Evolutionary conservation across 2,329 filamentous ascomycete species (phyloP).

Genomic region (Apiospora koreana): DNA sequence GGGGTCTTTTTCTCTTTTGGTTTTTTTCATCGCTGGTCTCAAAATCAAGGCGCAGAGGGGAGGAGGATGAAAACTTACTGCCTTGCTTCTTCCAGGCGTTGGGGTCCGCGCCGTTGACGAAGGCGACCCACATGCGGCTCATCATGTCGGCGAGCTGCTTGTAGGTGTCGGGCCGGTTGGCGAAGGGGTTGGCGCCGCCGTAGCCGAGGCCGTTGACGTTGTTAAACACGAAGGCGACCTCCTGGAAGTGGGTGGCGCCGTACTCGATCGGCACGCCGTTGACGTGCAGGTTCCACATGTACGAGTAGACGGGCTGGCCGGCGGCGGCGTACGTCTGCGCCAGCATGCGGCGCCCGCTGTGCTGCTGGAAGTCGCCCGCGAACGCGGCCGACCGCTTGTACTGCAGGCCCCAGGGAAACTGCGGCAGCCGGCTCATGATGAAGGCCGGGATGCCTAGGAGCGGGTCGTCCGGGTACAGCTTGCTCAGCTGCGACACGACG

Average conservation of each 20-base stretch:
- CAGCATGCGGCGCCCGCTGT: conserved; percentile 53
- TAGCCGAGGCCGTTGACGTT: conserved; percentile 52
- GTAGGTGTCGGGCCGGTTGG: conserved; percentile 41
- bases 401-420: conserved; percentile 14
- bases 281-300: conserved; percentile 45
- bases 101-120: conserved; percentile 47
- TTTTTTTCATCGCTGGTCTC: too few species aligned
- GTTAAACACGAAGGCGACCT: conserved; percentile 56
- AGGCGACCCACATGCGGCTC: conserved; percentile 53
- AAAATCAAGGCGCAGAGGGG: too few species aligned
- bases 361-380: conserved; percentile 56
- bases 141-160: conserved; percentile 46
- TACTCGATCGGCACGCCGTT: conserved; percentile 26
- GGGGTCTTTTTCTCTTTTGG: not conserved
- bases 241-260: conserved; percentile 43
- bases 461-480: conserved; percentile 17
- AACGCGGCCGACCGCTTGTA: conserved; percentile 30
- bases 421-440: conserved; percentile 6
- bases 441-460: conserved; percentile 16
- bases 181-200: conserved; percentile 37
- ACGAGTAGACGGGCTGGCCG: conserved; percentile 55
- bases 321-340: conserved; percentile 52
- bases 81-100: conserved; percentile 29
- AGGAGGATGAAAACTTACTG: not conserved
- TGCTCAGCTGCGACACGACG: not conserved